phyloP scores from a whole-genome alignment of 768 basidiomycete genomes.

The Termitomyces sp. region DNA sequence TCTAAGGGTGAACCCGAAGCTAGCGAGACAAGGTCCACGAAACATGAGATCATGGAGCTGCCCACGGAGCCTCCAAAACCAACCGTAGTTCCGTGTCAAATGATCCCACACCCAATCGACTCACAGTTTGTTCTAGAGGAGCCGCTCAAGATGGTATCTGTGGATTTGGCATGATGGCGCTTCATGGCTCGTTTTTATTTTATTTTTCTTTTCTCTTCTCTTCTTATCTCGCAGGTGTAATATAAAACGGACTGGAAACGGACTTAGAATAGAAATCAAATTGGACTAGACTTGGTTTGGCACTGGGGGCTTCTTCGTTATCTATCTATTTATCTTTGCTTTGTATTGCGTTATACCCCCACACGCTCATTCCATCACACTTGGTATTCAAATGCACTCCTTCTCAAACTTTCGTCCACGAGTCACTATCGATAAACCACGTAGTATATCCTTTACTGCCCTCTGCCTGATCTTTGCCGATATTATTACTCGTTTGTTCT shows the following conservation, averaged over 20 bases:
- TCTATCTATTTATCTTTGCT: background rate
- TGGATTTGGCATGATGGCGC: slow-evolving; percentile 8
- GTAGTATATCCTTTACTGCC: background rate
- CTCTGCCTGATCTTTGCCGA: background rate
- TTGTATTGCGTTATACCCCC: background rate
- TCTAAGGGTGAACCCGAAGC: background rate
- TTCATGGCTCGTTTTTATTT: background rate
- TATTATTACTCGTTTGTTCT: background rate
- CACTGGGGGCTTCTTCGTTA: background rate
- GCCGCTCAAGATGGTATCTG: slow-evolving; percentile 15
- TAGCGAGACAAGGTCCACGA: background rate
- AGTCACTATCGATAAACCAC: background rate
- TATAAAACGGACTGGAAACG: background rate
- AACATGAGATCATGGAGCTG: background rate
- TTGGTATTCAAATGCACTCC: background rate
- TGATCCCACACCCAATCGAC: slow-evolving; percentile 5
- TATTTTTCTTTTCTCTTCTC: background rate
- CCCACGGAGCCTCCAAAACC: background rate
- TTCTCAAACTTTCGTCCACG: background rate
- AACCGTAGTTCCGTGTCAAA: background rate
- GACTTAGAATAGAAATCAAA: slow-evolving; percentile 4
- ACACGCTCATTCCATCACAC: background rate
- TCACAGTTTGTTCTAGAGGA: slow-evolving; percentile 14
- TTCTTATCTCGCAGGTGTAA: background rate
- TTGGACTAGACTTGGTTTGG: background rate